Conservation (phyloP, 2,329 filamentous ascomycete genomes). For the Cytospora leucostoma region DNA sequence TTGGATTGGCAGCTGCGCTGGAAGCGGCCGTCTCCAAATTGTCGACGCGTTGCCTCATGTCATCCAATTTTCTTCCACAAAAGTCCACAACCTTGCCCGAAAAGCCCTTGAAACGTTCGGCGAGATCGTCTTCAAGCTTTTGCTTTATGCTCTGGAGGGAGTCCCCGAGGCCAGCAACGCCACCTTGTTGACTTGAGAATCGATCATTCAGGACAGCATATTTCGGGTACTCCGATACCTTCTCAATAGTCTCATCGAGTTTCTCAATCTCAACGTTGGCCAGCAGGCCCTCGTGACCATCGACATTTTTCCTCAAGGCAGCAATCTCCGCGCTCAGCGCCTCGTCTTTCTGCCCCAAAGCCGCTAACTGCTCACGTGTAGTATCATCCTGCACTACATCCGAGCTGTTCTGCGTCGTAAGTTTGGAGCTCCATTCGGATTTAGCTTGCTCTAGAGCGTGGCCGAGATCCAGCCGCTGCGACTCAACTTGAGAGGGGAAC, state of each 20-base stretch:
- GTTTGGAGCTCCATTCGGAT: constrained; percentile 3
- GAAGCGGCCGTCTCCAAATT: background rate
- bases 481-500: background rate
- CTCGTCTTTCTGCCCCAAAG: background rate
- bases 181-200: background rate
- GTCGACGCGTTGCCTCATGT: background rate
- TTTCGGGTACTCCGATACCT: constrained; percentile 8
- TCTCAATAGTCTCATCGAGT: constrained; percentile 6
- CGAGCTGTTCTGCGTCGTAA: background rate
- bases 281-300: constrained; percentile 5
- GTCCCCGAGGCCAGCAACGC: constrained; percentile 4
- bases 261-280: constrained; percentile 15
- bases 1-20: background rate
- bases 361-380: constrained; percentile 1
- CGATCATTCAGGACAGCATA: constrained; percentile 12
- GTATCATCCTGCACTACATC: background rate
- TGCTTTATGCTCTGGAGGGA: background rate
- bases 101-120: constrained; percentile 6
- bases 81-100: constrained; percentile 5
- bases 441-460: background rate
- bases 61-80: constrained; percentile 1
- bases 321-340: constrained; percentile 4
- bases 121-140: background rate
- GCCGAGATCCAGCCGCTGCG: background rate
- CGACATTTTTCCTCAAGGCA: constrained; percentile 2